phyloP scores from a whole-genome alignment of 129 eudicot genomes.

The Apium graveolens region DNA sequence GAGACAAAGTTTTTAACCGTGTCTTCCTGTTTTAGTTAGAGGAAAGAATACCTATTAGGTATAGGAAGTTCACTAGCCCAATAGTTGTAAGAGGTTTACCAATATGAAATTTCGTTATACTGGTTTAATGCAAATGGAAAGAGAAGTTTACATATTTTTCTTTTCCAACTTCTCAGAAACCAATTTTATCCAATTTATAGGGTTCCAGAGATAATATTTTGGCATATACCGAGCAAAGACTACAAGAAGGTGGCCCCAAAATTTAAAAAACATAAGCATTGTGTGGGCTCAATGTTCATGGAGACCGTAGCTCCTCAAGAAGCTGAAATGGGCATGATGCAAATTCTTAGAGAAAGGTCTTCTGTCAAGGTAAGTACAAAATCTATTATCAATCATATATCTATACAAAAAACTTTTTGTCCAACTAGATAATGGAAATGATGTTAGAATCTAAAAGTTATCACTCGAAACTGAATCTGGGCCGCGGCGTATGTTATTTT shows the following conservation, averaged over 20 bases:
- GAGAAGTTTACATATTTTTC: neutral
- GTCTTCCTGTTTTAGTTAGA: neutral
- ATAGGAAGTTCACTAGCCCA: neutral
- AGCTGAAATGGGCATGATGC: slow-evolving; percentile 89
- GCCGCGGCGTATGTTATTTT: neutral
- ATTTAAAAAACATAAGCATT: slow-evolving; percentile 16
- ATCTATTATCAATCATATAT: neutral
- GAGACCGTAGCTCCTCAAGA: slow-evolving; percentile 82
- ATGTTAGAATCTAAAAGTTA: neutral
- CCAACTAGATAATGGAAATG: neutral
- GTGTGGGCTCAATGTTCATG: slow-evolving; percentile 70
- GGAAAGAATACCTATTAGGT: neutral
- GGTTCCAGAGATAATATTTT: slow-evolving; percentile 79
- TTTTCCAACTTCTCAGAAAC: neutral
- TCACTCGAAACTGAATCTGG: neutral
- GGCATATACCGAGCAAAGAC: slow-evolving; percentile 95
- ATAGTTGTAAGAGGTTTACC: slow-evolving; percentile 6
- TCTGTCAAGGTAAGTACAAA: slow-evolving; percentile 56
- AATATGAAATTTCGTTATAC: neutral
- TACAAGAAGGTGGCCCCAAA: slow-evolving; percentile 61
- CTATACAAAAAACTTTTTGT: neutral
- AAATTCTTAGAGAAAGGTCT: slow-evolving; percentile 57
- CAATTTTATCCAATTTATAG: slow-evolving; percentile 25
- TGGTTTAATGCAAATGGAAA: neutral
- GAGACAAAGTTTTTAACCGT: neutral